Conservation (phyloP, 2,329 filamentous ascomycete species). For the Cucurbitaria berberidis region DNA sequence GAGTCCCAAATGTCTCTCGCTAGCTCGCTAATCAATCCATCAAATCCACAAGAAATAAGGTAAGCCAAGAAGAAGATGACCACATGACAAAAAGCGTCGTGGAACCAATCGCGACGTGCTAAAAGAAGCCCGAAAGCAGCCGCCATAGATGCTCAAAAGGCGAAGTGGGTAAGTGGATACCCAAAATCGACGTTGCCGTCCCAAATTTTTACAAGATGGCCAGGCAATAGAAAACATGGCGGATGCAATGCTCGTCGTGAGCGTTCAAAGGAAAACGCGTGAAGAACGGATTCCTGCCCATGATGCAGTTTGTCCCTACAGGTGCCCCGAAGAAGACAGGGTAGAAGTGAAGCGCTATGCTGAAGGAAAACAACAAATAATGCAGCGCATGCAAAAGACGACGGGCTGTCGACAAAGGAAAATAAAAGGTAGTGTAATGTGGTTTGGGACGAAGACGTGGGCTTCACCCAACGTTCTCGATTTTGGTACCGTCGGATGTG, state of each 20-base stretch:
- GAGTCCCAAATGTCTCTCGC: constrained; percentile 39
- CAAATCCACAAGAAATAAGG: constrained; percentile 19
- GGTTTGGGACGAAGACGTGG: background rate
- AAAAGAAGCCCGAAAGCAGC: constrained; percentile 23
- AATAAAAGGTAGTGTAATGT: constrained; percentile 24
- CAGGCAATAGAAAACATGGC: constrained; percentile 26
- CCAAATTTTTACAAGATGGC: constrained; percentile 34
- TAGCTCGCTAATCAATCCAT: constrained; percentile 30
- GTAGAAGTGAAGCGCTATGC: constrained; percentile 46
- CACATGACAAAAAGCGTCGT: constrained; percentile 15
- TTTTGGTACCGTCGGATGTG: constrained; percentile 43
- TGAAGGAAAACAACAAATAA: constrained; percentile 29
- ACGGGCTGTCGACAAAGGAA: constrained; percentile 27
- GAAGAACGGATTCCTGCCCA: constrained; percentile 37
- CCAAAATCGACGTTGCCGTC: constrained; percentile 44
- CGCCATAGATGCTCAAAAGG: constrained; percentile 41
- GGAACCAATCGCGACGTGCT: constrained; percentile 16
- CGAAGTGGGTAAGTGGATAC: constrained; percentile 20
- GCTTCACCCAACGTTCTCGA: constrained; percentile 37
- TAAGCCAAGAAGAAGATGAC: background rate
- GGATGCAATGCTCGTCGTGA: constrained; percentile 31
- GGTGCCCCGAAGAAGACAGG: constrained; percentile 19
- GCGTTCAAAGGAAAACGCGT: constrained; percentile 15
- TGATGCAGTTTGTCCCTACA: constrained; percentile 46
- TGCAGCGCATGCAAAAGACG: constrained; percentile 33